Evolutionary conservation across 2,329 filamentous ascomycete species (phyloP).

Genomic region (Tolypocladium guangdongense): DNA sequence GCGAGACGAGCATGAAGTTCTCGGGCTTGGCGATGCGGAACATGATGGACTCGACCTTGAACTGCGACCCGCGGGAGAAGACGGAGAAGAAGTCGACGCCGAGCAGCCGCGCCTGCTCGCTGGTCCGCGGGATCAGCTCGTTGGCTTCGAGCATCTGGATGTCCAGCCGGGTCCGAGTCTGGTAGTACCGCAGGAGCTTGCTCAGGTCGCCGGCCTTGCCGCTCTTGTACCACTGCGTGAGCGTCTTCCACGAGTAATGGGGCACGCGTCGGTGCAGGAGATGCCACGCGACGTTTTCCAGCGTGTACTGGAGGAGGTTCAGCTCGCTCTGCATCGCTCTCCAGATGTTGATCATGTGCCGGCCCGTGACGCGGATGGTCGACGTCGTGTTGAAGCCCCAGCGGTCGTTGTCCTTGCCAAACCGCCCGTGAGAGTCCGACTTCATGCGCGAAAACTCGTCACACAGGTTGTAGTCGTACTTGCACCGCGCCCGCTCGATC

Average conservation of each 20-base stretch:
- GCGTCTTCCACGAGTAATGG: constrained; percentile 67
- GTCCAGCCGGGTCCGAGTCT: constrained; percentile 65
- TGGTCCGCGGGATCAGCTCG: constrained; percentile 78
- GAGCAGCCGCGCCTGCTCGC: constrained; percentile 84
- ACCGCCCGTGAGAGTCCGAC: constrained; percentile 67
- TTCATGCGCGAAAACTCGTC: constrained; percentile 89
- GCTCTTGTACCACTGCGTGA: constrained; percentile 75
- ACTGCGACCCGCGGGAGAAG: constrained; percentile 88
- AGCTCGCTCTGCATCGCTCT: constrained; percentile 89
- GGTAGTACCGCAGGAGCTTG: constrained; percentile 70
- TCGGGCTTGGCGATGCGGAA: constrained; percentile 97
- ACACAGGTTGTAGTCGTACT: constrained; percentile 84
- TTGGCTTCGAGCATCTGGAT: constrained; percentile 87
- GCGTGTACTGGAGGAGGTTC: constrained; percentile 83
- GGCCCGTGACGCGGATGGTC: constrained; percentile 81
- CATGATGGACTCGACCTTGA: constrained; percentile 98
- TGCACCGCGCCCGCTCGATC: constrained; percentile 74
- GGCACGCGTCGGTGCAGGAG: constrained; percentile 78
- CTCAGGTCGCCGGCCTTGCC: constrained; percentile 56
- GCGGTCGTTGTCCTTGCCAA: constrained; percentile 74
- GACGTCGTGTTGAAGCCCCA: constrained; percentile 96
- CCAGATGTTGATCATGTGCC: constrained; percentile 97
- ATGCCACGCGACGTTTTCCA: constrained; percentile 94
- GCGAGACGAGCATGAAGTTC: constrained; percentile 82
- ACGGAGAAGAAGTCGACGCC: constrained; percentile 97